Base-by-base conservation (phyloP, 2,329 filamentous ascomycete species). In the Apiospora phragmitis region DNA sequence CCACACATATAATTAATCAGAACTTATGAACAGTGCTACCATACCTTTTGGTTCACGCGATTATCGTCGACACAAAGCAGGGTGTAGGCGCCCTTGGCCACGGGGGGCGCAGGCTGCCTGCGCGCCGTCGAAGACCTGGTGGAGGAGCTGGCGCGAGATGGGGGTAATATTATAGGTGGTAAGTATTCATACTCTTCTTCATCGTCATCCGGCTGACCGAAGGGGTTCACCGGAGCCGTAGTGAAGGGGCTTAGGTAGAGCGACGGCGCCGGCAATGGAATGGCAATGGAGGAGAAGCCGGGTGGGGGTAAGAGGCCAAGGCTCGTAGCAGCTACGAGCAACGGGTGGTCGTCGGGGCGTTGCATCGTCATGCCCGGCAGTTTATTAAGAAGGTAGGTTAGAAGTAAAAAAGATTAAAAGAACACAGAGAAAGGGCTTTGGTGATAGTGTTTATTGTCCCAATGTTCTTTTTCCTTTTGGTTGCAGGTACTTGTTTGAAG, bases 271-370 rank as follows among this genome's bases (percentile, higher is more conserved):
- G 70, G 70, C 26, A 71, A n/a, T 24, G 70, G 70, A 29, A 71
- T 71, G 12, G 70, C 70, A 41, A 71, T 47, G 68, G 70, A 70
- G 32, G 70, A 70, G 65, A 71, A 71, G 65, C 70, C 70, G 7
- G 68, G 68, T 21, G 65, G 49, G 11, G 70, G 68, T 35, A 71
- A 16, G 14, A 70, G 65, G 11, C 68, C 65, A 11, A 68, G 29
- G 67, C 49, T 71, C n/a, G 67, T 59, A 18, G 68, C 67, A 21
- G 38, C 62, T 29, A 43, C 35, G 26, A 69, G 42, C 16, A 67
- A 49, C 21, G 62, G 55, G 62, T 69, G 51, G 45, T 68, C 45
- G 49, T 47, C 18, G 67, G 42, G 66, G 26, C 24, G 51, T 65
- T 41, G 68, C 11, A 29, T 62, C 55, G 55, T 38, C 55, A 62